Conservation (phyloP, 2,329 filamentous ascomycete genomes). For the Lachnellula cervina region DNA sequence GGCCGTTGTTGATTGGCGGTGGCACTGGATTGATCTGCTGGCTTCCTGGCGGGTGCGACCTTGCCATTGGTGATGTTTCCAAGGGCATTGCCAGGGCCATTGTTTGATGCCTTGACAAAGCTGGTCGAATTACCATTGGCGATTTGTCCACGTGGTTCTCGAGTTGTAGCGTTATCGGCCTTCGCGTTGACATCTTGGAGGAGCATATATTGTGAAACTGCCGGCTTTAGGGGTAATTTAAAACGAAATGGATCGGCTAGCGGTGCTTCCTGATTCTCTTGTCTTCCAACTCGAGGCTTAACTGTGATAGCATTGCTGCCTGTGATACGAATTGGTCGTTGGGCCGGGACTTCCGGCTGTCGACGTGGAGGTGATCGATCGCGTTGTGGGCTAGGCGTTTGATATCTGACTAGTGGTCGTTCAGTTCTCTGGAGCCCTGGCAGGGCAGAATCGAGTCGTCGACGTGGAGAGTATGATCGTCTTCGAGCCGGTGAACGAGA, state of each 20-base stretch:
- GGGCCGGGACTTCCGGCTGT: not conserved
- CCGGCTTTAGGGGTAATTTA: not conserved
- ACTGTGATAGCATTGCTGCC: slow-evolving; percentile 10
- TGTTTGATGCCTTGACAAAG: not conserved
- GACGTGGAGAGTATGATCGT: slow-evolving; percentile 5
- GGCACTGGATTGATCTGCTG: too few species aligned
- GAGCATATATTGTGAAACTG: not conserved
- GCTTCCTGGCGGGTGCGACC: too few species aligned
- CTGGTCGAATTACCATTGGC: not conserved
- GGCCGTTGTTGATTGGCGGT: not conserved
- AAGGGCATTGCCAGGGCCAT: not conserved
- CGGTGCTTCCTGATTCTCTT: not conserved
- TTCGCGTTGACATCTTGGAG: not conserved
- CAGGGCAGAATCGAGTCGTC: not conserved
- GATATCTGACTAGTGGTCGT: not conserved
- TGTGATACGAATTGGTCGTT: not conserved
- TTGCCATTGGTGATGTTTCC: too few species aligned
- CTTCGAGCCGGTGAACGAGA: slow-evolving; percentile 1
- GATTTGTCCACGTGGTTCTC: not conserved
- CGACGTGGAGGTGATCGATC: not conserved
- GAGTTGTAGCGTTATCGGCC: not conserved
- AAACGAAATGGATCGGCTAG: not conserved
- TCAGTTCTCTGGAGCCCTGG: not conserved
- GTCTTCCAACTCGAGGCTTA: not conserved
- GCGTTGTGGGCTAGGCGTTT: slow-evolving; percentile 7